These are phyloP conservation scores for Lactarius deliciosus DNA, from an alignment of 768 basidiomycete species.

Conservation along the genomic window DNA sequence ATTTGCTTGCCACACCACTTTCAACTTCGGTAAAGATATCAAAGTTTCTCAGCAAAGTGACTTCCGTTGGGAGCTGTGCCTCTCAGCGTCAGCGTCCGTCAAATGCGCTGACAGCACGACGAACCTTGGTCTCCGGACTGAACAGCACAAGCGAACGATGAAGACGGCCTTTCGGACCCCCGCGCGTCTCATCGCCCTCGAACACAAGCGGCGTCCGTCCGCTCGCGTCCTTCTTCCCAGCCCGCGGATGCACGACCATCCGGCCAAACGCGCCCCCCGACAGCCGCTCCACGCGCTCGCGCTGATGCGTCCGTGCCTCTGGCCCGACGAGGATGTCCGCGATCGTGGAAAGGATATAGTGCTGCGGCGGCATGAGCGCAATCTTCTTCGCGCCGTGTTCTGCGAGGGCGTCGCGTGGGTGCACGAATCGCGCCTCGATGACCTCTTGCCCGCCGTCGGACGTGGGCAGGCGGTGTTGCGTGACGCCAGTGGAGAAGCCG, in stretches of 20 bases:
- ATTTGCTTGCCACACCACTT: background rate
- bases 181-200: conserved; percentile 69
- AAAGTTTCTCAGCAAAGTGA: conserved; percentile 60
- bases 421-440: conserved; percentile 63
- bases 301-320: conserved; percentile 46
- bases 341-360: conserved; percentile 65
- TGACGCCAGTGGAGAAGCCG: conserved; percentile 53
- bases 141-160: conserved; percentile 57
- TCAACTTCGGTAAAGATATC: conserved; percentile 57
- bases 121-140: conserved; percentile 48
- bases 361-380: conserved; percentile 71
- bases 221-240: conserved; percentile 39
- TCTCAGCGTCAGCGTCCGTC: background rate
- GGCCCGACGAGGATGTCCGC: conserved; percentile 49
- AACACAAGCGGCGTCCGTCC: conserved; percentile 56
- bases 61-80: conserved; percentile 49
- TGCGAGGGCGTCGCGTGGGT: conserved; percentile 50
- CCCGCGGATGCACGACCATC: conserved; percentile 57
- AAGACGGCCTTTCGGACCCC: conserved; percentile 55
- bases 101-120: conserved; percentile 30
- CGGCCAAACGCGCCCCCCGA: conserved; percentile 58
- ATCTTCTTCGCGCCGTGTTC: conserved; percentile 54
- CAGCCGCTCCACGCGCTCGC: conserved; percentile 45
- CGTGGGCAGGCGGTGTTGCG: conserved; percentile 59
- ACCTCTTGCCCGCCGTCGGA: conserved; percentile 73